A percentile compares a stretch with the other conserved stretches of the same genome.
Conservation (phyloP, 441 rosid genomes). For the Dalechampia spathulata region DNA sequence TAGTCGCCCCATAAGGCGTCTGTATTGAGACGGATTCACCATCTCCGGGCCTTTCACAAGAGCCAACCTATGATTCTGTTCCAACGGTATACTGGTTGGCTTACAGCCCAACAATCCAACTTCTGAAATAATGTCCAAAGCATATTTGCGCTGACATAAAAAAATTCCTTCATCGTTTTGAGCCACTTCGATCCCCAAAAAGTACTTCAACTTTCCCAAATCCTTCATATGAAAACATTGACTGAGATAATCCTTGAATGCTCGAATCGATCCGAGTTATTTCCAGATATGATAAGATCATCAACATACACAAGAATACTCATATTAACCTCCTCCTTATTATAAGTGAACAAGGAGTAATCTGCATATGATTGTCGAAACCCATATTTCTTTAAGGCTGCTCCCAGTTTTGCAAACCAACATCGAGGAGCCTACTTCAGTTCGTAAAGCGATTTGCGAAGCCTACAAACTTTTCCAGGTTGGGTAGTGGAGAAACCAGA, state of each 20-base stretch:
- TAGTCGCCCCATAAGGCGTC: no score
- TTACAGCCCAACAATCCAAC: no score
- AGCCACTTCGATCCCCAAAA: slow-evolving; percentile 1
- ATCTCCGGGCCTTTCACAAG: no score
- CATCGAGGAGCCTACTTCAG: not conserved
- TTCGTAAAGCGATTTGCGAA: not conserved
- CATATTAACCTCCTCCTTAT: not conserved
- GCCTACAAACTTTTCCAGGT: not conserved
- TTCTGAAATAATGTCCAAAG: no score
- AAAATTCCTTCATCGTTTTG: not conserved
- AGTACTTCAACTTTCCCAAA: not conserved
- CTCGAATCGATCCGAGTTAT: not conserved
- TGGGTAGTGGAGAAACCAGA: not conserved
- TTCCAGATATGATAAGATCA: not conserved
- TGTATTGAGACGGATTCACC: no score
- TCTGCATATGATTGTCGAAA: not conserved
- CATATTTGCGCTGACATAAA: no score
- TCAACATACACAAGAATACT: not conserved
- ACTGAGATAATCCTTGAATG: not conserved
- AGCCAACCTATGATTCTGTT: no score
- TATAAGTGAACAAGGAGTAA: not conserved
- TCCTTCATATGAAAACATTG: not conserved
- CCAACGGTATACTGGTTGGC: no score
- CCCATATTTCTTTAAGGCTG: not conserved
- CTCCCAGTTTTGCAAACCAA: not conserved